Percentiles rank a stretch among this genome's conserved stretches.
Conservation (phyloP, 805 yeast species). For the Candida orba region DNA sequence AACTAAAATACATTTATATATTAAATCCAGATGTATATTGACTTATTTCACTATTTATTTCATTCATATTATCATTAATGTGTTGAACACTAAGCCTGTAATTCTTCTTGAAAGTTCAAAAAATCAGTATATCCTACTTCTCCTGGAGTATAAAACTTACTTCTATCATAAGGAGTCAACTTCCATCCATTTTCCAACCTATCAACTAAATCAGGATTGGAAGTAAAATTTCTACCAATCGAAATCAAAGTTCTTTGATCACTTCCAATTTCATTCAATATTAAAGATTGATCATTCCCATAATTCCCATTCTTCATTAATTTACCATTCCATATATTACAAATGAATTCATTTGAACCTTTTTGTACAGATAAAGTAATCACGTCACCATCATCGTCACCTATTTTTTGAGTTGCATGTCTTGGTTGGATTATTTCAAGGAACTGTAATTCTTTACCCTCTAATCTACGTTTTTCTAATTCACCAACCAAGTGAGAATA, state of each 20-base stretch:
- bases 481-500: constrained; percentile 31
- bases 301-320: constrained; percentile 8
- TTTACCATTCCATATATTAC: constrained; percentile 17
- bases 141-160: constrained; percentile 26
- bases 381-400: background rate
- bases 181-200: constrained; percentile 30
- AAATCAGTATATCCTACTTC: constrained; percentile 7
- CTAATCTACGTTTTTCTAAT: constrained; percentile 2
- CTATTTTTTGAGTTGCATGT: background rate
- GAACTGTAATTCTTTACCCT: constrained; percentile 25
- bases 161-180: constrained; percentile 27
- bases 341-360: constrained; percentile 9
- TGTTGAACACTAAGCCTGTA: no score
- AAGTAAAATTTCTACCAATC: constrained; percentile 31
- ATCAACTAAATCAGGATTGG: constrained; percentile 37
- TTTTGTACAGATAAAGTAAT: background rate
- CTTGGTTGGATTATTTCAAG: constrained; percentile 26
- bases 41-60: no score
- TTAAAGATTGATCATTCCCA: background rate
- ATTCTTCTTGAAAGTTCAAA: background rate
- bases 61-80: no score
- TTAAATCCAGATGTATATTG: no score
- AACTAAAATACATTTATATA: no score
- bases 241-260: constrained; percentile 26
- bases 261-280: background rate